A percentile compares a stretch with the other conserved stretches of the same genome.
These are phyloP conservation scores for Russula lepida DNA, from an alignment of 768 basidiomycete genomes.

Conservation along the genomic window DNA sequence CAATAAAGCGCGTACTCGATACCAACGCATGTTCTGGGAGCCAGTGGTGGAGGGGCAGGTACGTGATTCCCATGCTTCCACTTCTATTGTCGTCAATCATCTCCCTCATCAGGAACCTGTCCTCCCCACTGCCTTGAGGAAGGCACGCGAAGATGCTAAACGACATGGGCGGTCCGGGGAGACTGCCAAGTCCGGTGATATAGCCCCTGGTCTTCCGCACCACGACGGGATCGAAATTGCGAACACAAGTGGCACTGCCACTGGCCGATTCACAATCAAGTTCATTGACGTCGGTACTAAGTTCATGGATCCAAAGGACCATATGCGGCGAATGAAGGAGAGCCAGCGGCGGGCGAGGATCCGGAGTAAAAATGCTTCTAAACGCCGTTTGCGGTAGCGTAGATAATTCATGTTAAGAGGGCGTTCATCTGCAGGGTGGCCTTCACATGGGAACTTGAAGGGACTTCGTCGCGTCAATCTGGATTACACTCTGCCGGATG, in stretches of 20 bases:
- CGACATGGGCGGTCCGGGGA: slow-evolving; percentile 29
- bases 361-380: slow-evolving; percentile 26
- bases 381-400: background rate
- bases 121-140: slow-evolving; percentile 47
- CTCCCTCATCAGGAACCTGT: slow-evolving; percentile 47
- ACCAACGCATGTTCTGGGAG: slow-evolving; percentile 74
- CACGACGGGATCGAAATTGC: slow-evolving; percentile 8
- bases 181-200: slow-evolving; percentile 33
- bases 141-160: slow-evolving; percentile 36
- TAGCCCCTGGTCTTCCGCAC: slow-evolving; percentile 28
- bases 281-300: slow-evolving; percentile 71
- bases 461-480: background rate
- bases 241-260: slow-evolving; percentile 17
- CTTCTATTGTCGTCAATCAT: background rate
- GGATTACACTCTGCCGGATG: background rate
- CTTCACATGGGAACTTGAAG: too few relatives aligned
- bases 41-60: slow-evolving; percentile 65
- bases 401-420: background rate
- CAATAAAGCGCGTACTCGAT: slow-evolving; percentile 50
- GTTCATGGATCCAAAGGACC: slow-evolving; percentile 53
- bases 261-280: slow-evolving; percentile 47
- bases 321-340: slow-evolving; percentile 40
- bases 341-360: slow-evolving; percentile 39
- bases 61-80: slow-evolving; percentile 21
- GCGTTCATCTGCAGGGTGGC: background rate